Evolutionary conservation across 148 eudicot species (phyloP).

Genomic region (Rhododendron williamsianum): DNA sequence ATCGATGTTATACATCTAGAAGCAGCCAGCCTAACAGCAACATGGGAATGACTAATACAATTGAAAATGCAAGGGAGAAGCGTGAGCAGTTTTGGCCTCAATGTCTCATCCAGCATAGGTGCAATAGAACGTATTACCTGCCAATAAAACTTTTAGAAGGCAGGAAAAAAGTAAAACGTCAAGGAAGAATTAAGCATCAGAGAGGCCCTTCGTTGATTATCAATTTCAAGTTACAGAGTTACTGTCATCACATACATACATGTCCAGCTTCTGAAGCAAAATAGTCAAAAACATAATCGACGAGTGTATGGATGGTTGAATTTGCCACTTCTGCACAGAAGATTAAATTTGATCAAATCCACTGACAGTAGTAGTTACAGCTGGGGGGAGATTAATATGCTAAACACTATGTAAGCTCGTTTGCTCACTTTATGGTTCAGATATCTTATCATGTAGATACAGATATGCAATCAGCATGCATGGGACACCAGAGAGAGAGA

Average conservation of each 20-base stretch:
- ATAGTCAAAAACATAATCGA: background rate
- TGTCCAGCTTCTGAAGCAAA: background rate
- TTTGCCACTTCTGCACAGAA: background rate
- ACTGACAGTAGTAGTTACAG: background rate
- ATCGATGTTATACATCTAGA: slow-evolving; percentile 89
- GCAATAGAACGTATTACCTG: slow-evolving; percentile 88
- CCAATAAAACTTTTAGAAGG: slow-evolving; percentile 2
- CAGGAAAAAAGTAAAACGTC: background rate
- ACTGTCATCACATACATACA: background rate
- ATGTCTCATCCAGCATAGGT: slow-evolving; percentile 61
- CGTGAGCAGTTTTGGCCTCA: slow-evolving; percentile 68
- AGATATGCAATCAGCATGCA: background rate
- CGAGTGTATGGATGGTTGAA: background rate
- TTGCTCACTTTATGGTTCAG: background rate
- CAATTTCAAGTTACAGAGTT: background rate
- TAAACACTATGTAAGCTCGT: background rate
- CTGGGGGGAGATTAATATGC: background rate
- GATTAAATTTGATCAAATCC: background rate
- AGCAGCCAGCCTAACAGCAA: slow-evolving; percentile 93
- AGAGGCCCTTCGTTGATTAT: background rate
- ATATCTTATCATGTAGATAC: background rate
- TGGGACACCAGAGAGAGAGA: background rate
- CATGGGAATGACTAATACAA: slow-evolving; percentile 86
- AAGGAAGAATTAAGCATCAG: background rate
- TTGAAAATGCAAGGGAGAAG: slow-evolving; percentile 92